phyloP scores from a whole-genome alignment of 441 rosid genomes.

The Kokia cookei region DNA sequence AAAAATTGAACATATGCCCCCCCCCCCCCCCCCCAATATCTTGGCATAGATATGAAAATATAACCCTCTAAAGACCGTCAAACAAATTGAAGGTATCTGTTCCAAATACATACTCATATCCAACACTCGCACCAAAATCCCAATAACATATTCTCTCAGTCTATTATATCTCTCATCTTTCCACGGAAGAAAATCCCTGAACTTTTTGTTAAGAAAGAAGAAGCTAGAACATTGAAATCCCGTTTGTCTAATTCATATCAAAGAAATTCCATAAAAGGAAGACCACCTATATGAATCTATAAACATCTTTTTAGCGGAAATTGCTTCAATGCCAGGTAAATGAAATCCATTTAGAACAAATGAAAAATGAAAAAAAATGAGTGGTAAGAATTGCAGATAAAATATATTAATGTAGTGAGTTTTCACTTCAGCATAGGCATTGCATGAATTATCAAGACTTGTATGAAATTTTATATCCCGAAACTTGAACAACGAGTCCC shows the following conservation, averaged over 20 bases:
- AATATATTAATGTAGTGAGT: not conserved
- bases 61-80: not conserved
- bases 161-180: not conserved
- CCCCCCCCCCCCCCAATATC: not conserved
- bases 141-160: not conserved
- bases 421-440: not conserved
- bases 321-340: not conserved
- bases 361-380: not conserved
- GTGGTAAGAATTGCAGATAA: not conserved
- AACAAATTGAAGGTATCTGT: not conserved
- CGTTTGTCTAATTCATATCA: not conserved
- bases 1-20: too few relatives aligned
- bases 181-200: not conserved
- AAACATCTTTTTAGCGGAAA: not conserved
- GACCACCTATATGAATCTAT: not conserved
- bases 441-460: not conserved
- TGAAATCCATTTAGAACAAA: not conserved
- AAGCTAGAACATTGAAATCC: not conserved
- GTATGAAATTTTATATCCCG: not conserved
- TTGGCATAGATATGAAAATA: not conserved
- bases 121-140: not conserved
- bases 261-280: not conserved
- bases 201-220: not conserved
- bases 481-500: not conserved
- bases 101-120: not conserved